Base-by-base conservation (phyloP, 2,329 filamentous ascomycete genomes). In the Onygena corvina region DNA sequence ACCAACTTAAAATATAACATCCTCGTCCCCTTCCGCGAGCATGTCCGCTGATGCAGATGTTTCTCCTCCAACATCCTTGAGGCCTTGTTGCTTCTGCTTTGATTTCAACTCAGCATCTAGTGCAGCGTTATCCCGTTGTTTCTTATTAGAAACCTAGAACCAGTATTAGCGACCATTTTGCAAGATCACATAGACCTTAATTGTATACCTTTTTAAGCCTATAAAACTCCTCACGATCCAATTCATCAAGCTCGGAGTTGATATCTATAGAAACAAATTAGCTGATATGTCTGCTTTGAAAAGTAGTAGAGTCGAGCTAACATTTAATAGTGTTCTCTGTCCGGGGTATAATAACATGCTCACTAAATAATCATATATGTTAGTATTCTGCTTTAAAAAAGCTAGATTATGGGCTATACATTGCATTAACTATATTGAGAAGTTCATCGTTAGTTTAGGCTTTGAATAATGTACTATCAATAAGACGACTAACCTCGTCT, bases 301-400 rank as follows among this genome's bases (percentile, higher is more conserved):
- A 35, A 29, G 14, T 21, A 16, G 2, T 18, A 3, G 14, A 8
- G 16, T 3, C 8, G 36, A 30, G 60, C 76, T 58, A 71, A 82
- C 82, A 98, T 71, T 94, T 95, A 73, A 98, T 98, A n/a, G 92
- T 98, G 63, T 96, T 98, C 67, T 98, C 92, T 11, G 92, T 98
- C 57, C 92, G 79, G 9, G 92, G 92, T 60, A 98, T 98, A 59
- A 98, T 96, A 59, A 98, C 71, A 57, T 73, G 71, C 57, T 73
- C 71, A 59, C 68, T 71, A 46, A 31, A 36, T 3, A 20, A 27
- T 29, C 16, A 20, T 25, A 16, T 16, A 4, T 16, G 8, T 42
- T 30, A 30, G 47, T 31, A 48, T 40, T 23, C 18, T 5, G n/a
- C 12, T 12, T 36, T 47, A 7, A 6, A n/a, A 12, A 16, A 8